Base-by-base conservation (phyloP, 2,329 filamentous ascomycete genomes). In the Tolypocladium inflatum region DNA sequence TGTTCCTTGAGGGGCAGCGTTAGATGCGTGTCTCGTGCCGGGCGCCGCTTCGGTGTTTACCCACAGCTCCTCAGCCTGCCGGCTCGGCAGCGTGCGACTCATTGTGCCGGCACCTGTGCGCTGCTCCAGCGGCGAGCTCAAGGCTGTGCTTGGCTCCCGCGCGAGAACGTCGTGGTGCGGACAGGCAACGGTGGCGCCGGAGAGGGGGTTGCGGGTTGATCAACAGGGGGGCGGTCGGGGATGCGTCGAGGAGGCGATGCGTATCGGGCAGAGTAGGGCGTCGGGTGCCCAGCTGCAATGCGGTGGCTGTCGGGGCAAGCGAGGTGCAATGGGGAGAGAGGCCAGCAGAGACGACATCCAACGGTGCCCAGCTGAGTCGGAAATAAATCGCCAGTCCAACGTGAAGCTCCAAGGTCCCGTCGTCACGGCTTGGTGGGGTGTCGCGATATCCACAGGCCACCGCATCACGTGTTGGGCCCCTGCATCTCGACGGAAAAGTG, bases 21-120 rank as follows among this genome's bases (percentile, higher is more conserved):
- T 60, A 61, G 59, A 21, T 38, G 33, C 38, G 17, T 35, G 39
- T 39, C 11, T 56, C 38, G 55, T 57, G 21, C 52, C 8, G 21
- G 26, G 45, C 19, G 38, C 15, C 26, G 23, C 23, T 19, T n/a
- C 26, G 45, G 51, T 30, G 19, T 23, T 23, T 61, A 81, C 88
- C 74, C 81, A 93, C 89, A 94, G 86, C 81, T 94, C 90, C 76
- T 94, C 90, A 63, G 90, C 90, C 79, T 95, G 91, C 70, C 88
- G 85, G 68, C 81, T 78, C 61, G 89, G 91, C 75, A 94, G 78
- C 72, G 90, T 81, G 70, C 84, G 83, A 78, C 83, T 87, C 89
- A 92, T 92, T 64, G 69, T 68, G 66, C 42, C 54, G 23, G 17
- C 21, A 10, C 38, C 43, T 30, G 37, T 41, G 35, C 43, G 53